A percentile compares a stretch with the other conserved stretches of the same genome.
These are phyloP conservation scores for Pelagomonas calceolata DNA, from an alignment of 108 stramenopile species.

Conservation along the genomic window DNA sequence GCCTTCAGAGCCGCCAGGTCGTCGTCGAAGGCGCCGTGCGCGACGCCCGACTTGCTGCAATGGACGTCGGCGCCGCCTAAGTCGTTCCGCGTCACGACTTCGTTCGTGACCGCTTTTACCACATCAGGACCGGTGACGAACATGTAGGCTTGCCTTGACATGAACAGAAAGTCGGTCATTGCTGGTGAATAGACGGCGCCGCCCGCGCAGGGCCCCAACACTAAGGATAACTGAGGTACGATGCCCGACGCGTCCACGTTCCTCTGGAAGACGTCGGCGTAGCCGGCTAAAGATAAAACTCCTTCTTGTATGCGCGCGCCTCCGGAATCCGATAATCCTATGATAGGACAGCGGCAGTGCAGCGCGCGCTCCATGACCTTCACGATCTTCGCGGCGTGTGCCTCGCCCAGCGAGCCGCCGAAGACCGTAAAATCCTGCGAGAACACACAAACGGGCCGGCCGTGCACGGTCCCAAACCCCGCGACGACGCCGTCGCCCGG, in stretches of 20 bases:
- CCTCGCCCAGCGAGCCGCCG: slow-evolving; percentile 86
- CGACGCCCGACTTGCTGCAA: slow-evolving; percentile 67
- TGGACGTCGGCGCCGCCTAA: slow-evolving; percentile 81
- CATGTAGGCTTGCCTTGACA: slow-evolving; percentile 94
- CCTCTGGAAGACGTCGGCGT: slow-evolving; percentile 96
- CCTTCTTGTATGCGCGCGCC: slow-evolving; percentile 99
- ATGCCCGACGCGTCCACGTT: slow-evolving; percentile 94
- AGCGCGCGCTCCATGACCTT: slow-evolving; percentile 97
- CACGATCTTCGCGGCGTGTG: slow-evolving; percentile 96
- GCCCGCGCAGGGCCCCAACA: slow-evolving; percentile 89
- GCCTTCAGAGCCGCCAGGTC: slow-evolving; percentile 81
- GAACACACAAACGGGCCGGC: slow-evolving; percentile 73
- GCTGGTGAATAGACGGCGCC: slow-evolving; percentile 95
- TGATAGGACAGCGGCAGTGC: slow-evolving; percentile 85
- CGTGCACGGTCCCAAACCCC: slow-evolving; percentile 50
- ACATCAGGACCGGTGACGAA: slow-evolving; percentile 99
- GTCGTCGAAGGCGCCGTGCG: slow-evolving; percentile 83
- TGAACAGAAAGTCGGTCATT: slow-evolving; percentile 99
- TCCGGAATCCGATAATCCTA: slow-evolving; percentile 96
- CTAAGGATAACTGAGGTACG: slow-evolving; percentile 81
- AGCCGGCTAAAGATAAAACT: slow-evolving; percentile 85
- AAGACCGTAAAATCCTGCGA: slow-evolving; percentile 97
- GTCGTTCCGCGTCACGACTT: slow-evolving; percentile 90
- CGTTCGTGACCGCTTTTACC: slow-evolving; percentile 97
- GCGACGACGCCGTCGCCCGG: not conserved